Evolutionary conservation across 768 basidiomycete species (phyloP).

Genomic region (Termitomyces sp.): DNA sequence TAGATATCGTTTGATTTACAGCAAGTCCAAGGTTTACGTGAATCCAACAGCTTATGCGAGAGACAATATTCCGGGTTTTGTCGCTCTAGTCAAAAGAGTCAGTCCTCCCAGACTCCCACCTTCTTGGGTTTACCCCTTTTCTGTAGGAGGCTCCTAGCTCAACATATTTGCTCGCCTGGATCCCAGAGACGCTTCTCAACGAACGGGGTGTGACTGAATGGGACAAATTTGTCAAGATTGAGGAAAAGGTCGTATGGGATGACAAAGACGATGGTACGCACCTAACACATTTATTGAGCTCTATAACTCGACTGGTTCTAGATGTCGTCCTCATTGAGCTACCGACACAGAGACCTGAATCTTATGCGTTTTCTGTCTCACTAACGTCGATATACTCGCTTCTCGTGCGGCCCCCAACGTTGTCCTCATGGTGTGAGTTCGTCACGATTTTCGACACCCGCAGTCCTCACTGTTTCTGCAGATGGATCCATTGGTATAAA

Average conservation of each 20-base stretch:
- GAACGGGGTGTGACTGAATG: constrained; percentile 81
- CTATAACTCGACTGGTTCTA: constrained; percentile 20
- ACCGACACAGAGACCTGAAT: constrained; percentile 78
- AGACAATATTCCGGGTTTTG: constrained; percentile 94
- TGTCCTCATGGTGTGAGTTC: constrained; percentile 73
- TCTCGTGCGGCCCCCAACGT: constrained; percentile 75
- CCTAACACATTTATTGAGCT: not conserved
- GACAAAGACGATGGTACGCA: constrained; percentile 71
- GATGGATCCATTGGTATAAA: constrained; percentile 89
- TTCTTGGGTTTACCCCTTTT: constrained; percentile 1
- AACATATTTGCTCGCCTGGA: constrained; percentile 84
- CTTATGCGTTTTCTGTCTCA: constrained; percentile 94
- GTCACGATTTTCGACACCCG: constrained; percentile 12
- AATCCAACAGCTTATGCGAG: constrained; percentile 88
- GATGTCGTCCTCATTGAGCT: constrained; percentile 84
- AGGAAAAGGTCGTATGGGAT: constrained; percentile 51
- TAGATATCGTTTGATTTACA: constrained; percentile 74
- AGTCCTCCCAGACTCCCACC: constrained; percentile 19
- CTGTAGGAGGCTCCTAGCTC: constrained; percentile 68
- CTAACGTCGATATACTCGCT: constrained; percentile 86
- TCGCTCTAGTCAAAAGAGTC: constrained; percentile 86
- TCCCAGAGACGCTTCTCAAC: constrained; percentile 80
- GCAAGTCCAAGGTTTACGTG: constrained; percentile 92
- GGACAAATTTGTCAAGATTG: constrained; percentile 86
- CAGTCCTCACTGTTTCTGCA: constrained; percentile 22